These are phyloP conservation scores for Knufia petricola DNA, from an alignment of 2,329 filamentous ascomycete genomes.

Conservation along the genomic window DNA sequence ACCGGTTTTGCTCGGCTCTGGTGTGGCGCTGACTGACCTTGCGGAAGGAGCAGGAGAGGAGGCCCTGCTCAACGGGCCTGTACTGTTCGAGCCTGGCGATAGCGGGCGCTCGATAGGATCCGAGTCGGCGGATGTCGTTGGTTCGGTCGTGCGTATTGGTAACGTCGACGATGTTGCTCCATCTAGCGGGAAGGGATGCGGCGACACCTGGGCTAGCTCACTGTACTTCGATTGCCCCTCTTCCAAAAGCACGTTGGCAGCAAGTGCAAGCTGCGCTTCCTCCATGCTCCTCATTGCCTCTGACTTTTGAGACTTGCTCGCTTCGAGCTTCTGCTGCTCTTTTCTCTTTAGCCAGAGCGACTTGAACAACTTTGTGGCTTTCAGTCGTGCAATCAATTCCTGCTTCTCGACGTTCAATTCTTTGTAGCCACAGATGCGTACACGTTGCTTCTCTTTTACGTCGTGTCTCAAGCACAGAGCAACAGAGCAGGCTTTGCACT, in stretches of 20 bases:
- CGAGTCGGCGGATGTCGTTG: constrained; percentile 15
- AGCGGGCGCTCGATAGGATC: constrained; percentile 19
- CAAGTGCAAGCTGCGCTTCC: constrained; percentile 6
- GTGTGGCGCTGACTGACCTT: constrained; percentile 34
- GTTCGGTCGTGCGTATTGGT: constrained; percentile 9
- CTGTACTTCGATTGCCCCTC: neutral
- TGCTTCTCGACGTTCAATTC: constrained; percentile 45
- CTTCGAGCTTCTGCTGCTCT: constrained; percentile 14
- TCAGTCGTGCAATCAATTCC: constrained; percentile 25
- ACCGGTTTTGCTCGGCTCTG: constrained; percentile 30
- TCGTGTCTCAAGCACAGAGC: constrained; percentile 52
- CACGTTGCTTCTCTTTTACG: constrained; percentile 42
- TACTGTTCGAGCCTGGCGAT: constrained; percentile 24
- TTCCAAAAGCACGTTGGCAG: constrained; percentile 7
- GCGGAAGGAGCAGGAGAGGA: constrained; percentile 30
- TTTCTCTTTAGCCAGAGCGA: constrained; percentile 22
- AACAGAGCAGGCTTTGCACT: constrained; percentile 48
- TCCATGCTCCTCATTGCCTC: constrained; percentile 3
- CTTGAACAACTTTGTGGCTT: constrained; percentile 15
- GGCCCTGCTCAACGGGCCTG: constrained; percentile 30
- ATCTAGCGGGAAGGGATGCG: neutral
- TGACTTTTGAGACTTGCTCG: constrained; percentile 1
- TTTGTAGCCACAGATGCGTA: constrained; percentile 48
- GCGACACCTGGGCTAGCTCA: constrained; percentile 1
- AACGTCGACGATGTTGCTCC: constrained; percentile 7